Percentiles rank a stretch among this genome's conserved stretches.
These are phyloP conservation scores for Candida pseudofarinosa DNA, from an alignment of 805 yeast species.

Conservation along the genomic window DNA sequence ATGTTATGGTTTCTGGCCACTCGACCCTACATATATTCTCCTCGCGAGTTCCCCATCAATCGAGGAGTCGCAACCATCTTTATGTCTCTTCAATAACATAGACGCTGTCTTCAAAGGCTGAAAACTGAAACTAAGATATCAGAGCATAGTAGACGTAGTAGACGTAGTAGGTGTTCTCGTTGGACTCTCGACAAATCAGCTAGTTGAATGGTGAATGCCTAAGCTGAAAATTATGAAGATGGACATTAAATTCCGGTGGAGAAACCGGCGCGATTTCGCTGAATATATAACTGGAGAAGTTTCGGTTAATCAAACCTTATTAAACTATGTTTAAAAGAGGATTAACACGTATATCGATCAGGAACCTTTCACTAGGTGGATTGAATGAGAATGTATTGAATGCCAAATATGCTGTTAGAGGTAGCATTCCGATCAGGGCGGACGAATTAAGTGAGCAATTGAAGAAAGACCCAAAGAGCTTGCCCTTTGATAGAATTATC, in stretches of 20 bases:
- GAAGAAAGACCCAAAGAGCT: slow-evolving; percentile 41
- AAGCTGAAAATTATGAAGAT: too few species aligned
- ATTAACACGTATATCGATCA: neutral
- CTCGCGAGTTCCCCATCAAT: too few species aligned
- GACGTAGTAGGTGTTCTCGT: too few species aligned
- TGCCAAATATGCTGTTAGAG: slow-evolving; percentile 96
- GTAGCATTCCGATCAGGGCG: slow-evolving; percentile 88
- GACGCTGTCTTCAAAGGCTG: too few species aligned
- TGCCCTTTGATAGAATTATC: slow-evolving; percentile 77
- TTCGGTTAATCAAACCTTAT: neutral
- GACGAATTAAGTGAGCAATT: slow-evolving; percentile 70
- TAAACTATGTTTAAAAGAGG: neutral
- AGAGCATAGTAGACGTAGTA: too few species aligned
- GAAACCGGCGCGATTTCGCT: neutral
- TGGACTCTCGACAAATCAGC: too few species aligned
- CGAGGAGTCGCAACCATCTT: too few species aligned
- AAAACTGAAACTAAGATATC: too few species aligned
- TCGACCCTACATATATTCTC: too few species aligned
- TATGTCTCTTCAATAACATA: too few species aligned
- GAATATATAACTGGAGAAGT: neutral
- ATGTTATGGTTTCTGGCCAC: too few species aligned
- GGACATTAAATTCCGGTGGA: neutral
- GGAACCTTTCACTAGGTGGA: slow-evolving; percentile 30
- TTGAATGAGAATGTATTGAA: slow-evolving; percentile 70
- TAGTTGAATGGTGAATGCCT: too few species aligned